phyloP scores from a whole-genome alignment of 805 yeast genomes.

The Suhomyces sp. region DNA sequence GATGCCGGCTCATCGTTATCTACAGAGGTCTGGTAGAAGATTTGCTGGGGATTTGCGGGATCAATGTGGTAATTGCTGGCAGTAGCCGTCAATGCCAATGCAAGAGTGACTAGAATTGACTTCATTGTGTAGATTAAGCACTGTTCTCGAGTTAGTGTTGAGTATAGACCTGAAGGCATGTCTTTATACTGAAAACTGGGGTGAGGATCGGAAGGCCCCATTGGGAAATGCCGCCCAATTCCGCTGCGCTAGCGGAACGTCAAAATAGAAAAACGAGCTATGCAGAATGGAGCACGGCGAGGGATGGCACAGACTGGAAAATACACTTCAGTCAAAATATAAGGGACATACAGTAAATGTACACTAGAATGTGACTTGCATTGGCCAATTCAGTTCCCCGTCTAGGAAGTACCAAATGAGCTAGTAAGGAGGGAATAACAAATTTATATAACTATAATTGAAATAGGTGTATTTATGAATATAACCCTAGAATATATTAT shows the following conservation, averaged over 20 bases:
- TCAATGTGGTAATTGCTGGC: neutral
- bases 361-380: too few species aligned
- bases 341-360: too few species aligned
- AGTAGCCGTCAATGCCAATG: neutral
- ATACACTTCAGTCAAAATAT: too few species aligned
- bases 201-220: neutral
- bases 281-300: neutral
- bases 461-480: too few species aligned
- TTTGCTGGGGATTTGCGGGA: neutral
- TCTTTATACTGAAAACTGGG: neutral
- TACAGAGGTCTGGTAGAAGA: neutral
- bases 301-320: neutral
- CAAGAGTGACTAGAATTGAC: neutral
- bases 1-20: slow-evolving; percentile 11
- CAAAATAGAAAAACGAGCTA: neutral
- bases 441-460: too few species aligned
- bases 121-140: neutral
- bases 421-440: too few species aligned
- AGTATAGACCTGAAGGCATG: neutral
- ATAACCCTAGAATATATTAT: too few species aligned
- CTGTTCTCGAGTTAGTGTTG: neutral
- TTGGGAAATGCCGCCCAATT: slow-evolving; percentile 5
- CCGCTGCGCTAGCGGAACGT: neutral
- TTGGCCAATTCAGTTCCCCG: too few species aligned
- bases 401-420: too few species aligned